Conservation (phyloP, 148 eudicot genomes). For the Camellia japonica region DNA sequence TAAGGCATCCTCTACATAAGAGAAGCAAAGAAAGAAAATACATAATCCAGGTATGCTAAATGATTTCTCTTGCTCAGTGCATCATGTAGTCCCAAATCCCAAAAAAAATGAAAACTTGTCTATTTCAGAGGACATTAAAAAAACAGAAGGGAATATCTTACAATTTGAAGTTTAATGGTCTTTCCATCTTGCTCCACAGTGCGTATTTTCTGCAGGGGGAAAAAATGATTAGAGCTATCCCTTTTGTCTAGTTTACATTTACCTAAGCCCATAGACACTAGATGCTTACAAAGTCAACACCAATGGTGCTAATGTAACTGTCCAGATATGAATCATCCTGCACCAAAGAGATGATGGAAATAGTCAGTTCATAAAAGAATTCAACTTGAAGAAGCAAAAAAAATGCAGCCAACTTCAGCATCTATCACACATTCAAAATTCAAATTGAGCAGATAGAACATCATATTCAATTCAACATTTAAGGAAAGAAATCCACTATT, state of each 20-base stretch:
- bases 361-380: background rate
- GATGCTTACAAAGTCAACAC: slow-evolving; percentile 52
- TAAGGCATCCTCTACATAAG: too few relatives aligned
- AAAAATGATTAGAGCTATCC: slow-evolving; percentile 1
- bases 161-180: slow-evolving; percentile 57
- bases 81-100: background rate
- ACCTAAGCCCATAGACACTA: background rate
- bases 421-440: background rate
- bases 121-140: background rate
- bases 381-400: background rate
- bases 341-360: slow-evolving; percentile 5
- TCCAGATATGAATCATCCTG: slow-evolving; percentile 63
- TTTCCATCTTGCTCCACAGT: slow-evolving; percentile 60
- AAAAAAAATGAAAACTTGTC: background rate
- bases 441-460: background rate
- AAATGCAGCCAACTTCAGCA: background rate
- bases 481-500: background rate
- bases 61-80: background rate
- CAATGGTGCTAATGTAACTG: slow-evolving; percentile 58
- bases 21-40: too few relatives aligned
- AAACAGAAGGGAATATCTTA: slow-evolving; percentile 20
- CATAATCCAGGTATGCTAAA: too few relatives aligned
- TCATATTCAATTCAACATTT: background rate
- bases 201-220: slow-evolving; percentile 42
- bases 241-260: background rate